Base-by-base conservation (phyloP, 2,329 filamentous ascomycete genomes). In the Orbilia ellipsospora region DNA sequence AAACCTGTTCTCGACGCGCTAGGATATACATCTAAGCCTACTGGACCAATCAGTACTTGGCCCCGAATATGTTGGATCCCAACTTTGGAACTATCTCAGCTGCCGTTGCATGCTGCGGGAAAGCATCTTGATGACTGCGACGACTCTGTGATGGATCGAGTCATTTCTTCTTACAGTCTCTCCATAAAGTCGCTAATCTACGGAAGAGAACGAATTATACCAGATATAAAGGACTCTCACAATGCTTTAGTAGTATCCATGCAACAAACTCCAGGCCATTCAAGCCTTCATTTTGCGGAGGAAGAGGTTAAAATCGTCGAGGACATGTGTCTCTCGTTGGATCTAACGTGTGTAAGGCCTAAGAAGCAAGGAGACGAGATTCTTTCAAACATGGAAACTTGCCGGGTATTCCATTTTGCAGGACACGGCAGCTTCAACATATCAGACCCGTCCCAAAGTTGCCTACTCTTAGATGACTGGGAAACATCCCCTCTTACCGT, bases 391-490 rank as follows among this genome's bases (percentile, higher is more conserved):
- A 65, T 84, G 2, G 50, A 20, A 2, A 55, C 31, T 0, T 82
- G 81, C 77, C 75, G 79, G 13, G 81, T 84, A 2, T 83, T 84
- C 67, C 83, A 85, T 73, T 85, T 85, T 62, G 83, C 84, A 0
- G 82, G 84, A 7, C 83, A 84, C 64, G 83, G 82, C 0, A 1
- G 28, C 1, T 77, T 80, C 0, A 64, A 83, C 62, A 2, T 23
- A 0, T 2, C 2, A 0, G 80, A 83, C 6, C 82, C 83, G 0
- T 81, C 79, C 5, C 73, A 78, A 52, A 83, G 82, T 72, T 61
- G n/a, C 51, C 70, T 83, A 1, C 77, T 82, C 1, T 77, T 82
- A 15, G 20, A 62, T 1, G 69, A 73, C 48, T 66, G 63, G 69
- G 23, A 20, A 28, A 59, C 26, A 6, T 54, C 45, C 1, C 61